phyloP scores from a whole-genome alignment of 208 protist genomes.

The Angomonas ambiguus region DNA sequence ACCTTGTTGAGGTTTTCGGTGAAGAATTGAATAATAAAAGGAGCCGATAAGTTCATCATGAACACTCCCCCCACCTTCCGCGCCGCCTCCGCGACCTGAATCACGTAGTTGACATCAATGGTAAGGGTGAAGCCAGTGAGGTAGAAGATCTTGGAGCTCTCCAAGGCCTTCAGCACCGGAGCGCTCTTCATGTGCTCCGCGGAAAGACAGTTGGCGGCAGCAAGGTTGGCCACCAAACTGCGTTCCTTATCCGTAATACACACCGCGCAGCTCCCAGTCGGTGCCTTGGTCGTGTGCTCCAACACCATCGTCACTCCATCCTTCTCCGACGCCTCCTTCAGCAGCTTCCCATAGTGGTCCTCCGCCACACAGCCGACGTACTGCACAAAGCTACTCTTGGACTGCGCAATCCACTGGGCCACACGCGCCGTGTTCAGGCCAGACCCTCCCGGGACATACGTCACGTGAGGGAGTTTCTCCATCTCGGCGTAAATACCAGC shows the following conservation, averaged over 20 bases:
- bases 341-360: slow-evolving; percentile 91
- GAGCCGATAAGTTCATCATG: slow-evolving; percentile 95
- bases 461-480: slow-evolving; percentile 57
- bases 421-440: slow-evolving; percentile 97
- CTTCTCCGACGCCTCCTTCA: slow-evolving; percentile 74
- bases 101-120: slow-evolving; percentile 87
- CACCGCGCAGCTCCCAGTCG: slow-evolving; percentile 97
- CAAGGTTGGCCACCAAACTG: slow-evolving; percentile 96
- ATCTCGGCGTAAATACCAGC: slow-evolving; percentile 91
- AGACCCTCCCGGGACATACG: slow-evolving; percentile 97
- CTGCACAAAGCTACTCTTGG: slow-evolving; percentile 30
- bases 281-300: slow-evolving; percentile 79
- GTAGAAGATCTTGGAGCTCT: slow-evolving; percentile 84
- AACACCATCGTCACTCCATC: slow-evolving; percentile 89
- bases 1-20: slow-evolving; percentile 78
- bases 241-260: slow-evolving; percentile 93
- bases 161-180: slow-evolving; percentile 47
- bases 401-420: slow-evolving; percentile 88
- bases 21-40: slow-evolving; percentile 97
- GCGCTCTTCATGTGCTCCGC: slow-evolving; percentile 78
- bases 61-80: slow-evolving; percentile 80
- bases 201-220: slow-evolving; percentile 95
- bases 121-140: slow-evolving; percentile 96
- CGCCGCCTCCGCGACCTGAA: slow-evolving; percentile 89
- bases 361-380: slow-evolving; percentile 95